Conservation (phyloP, 2,329 filamentous ascomycete species). For the Ophiostoma perfectum region DNA sequence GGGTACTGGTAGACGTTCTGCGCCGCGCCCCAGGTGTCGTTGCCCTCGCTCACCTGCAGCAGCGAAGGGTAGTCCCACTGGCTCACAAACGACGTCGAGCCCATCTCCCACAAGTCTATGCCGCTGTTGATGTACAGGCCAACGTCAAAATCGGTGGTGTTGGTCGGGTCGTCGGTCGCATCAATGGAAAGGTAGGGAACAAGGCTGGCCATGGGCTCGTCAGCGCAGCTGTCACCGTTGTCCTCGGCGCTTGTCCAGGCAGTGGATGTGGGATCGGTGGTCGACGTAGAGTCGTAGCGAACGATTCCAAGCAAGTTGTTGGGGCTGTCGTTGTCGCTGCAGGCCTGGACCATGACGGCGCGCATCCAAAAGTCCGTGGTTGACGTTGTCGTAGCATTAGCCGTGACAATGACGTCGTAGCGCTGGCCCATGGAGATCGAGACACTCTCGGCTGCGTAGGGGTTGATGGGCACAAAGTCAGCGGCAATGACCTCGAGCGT, state of each 20-base stretch:
- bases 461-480: constrained; percentile 49
- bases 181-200: constrained; percentile 29
- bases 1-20: constrained; percentile 22
- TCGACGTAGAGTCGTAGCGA: constrained; percentile 22
- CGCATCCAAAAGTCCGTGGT: constrained; percentile 21
- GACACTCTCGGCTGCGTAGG: constrained; percentile 46
- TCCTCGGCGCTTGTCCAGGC: constrained; percentile 12
- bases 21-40: constrained; percentile 21
- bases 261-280: constrained; percentile 19
- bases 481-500: constrained; percentile 47
- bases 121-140: constrained; percentile 15
- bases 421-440: constrained; percentile 45
- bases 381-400: constrained; percentile 20
- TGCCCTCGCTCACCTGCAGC: constrained; percentile 23
- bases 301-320: constrained; percentile 24
- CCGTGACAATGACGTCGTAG: constrained; percentile 30
- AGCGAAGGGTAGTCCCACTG: constrained; percentile 29
- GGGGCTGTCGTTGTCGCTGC: constrained; percentile 20
- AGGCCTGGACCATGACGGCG: constrained; percentile 21
- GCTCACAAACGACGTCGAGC: constrained; percentile 26
- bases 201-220: constrained; percentile 28
- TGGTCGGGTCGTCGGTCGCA: constrained; percentile 18
- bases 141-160: constrained; percentile 20
- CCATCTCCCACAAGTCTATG: constrained; percentile 30
- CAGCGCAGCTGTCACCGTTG: constrained; percentile 26